Evolutionary conservation across 208 protist species (phyloP), one percentile per base, ranked within the genome.

Genomic region (Wallacemonas sp.): DNA sequence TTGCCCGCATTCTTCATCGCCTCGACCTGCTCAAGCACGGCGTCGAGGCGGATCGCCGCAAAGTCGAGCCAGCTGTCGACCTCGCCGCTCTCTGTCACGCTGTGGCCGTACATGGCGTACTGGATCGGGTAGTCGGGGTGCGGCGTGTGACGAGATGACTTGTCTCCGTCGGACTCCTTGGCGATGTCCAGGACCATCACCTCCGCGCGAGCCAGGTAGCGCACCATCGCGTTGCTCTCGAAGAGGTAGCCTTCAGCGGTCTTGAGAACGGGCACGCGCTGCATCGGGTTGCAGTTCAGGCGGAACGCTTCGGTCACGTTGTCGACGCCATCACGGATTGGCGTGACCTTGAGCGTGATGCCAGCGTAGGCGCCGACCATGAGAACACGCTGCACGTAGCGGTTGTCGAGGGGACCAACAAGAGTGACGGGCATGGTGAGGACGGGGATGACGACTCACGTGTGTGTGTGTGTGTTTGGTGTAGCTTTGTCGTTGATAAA

Each of bases 31-130:
- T 55, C 30, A 14, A 74, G 30, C 54, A 80, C 63, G 21, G 69
- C 39, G 60, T 90, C 84, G 11, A 95, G 24, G 54, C 77, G 76
- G 17, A 61, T 80, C 23, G 76, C 21, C 1, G 78, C 72, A 58
- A 88, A 95, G 72, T 93, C 89, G 38, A 95, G 57, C 89, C 89
- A 95, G 56, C 72, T 73, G 74, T 95, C 89, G 17, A 92, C 81
- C 65, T 83, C 71, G 19, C 79, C 77, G 46, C 73, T 76, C 67
- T 95, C 86, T 0, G 77, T 54, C 16, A 80, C 57, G 17, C 67
- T 88, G 60, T 83, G 71, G 30, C 89, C 89, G 58, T 92, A 93
- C 64, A 95, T 70, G 27, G 77, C 72, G 56, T 91, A 90, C 19
- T 67, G 76, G 2, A 91, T 65, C 0, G 73, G 54, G 55, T 85